Conservation (phyloP, 2,329 filamentous ascomycete genomes). For the Verticillium isaacii region DNA sequence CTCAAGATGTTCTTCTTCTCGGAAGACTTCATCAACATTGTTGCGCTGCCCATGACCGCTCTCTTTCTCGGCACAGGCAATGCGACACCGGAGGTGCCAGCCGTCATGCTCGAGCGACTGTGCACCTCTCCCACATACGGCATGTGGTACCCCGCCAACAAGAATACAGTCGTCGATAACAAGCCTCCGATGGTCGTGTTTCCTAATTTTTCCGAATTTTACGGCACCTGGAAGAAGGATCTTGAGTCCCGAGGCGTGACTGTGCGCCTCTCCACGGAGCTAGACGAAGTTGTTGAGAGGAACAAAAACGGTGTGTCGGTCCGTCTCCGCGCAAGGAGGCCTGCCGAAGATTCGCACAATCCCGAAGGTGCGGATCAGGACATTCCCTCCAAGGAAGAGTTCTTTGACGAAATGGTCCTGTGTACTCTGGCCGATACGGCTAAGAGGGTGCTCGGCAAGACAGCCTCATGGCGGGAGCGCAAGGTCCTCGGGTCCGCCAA, state of each 20-base stretch:
- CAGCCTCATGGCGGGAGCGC: constrained; percentile 53
- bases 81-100: constrained; percentile 62
- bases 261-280: constrained; percentile 50
- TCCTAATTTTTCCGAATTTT: constrained; percentile 54
- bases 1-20: constrained; percentile 62
- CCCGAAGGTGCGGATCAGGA: constrained; percentile 33
- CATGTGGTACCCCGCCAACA: constrained; percentile 48
- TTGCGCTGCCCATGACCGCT: constrained; percentile 48
- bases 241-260: constrained; percentile 47
- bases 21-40: constrained; percentile 62
- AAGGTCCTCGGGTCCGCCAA: constrained; percentile 62
- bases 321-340: constrained; percentile 33
- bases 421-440: constrained; percentile 58
- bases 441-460: constrained; percentile 50
- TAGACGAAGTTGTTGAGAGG: constrained; percentile 44
- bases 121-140: constrained; percentile 47
- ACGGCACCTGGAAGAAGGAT: constrained; percentile 50
- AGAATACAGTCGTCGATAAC: constrained; percentile 42
- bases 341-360: constrained; percentile 23
- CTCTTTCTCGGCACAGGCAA: constrained; percentile 66
- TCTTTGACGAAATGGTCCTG: constrained; percentile 59
- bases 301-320: constrained; percentile 47
- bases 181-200: constrained; percentile 59
- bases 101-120: constrained; percentile 55
- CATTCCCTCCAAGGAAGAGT: constrained; percentile 49